Percentiles rank a stretch among this genome's conserved stretches.
Evolutionary conservation across 2,329 filamentous ascomycete genomes (phyloP).

Genomic region (Neocatenulostroma microsporum): DNA sequence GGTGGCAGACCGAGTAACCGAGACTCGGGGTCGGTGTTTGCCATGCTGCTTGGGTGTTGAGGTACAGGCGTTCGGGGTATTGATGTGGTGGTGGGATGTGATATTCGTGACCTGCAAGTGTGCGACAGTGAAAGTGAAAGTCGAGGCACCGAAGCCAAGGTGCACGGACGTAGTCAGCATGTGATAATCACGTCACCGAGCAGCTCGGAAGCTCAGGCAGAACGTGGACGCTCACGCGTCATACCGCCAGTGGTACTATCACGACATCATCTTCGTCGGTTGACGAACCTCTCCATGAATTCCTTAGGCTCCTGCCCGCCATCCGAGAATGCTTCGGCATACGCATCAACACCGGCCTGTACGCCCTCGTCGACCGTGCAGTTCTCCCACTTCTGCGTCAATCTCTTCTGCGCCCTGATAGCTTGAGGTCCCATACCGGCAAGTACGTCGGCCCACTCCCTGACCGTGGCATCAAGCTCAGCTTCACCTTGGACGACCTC

Average conservation of each 20-base stretch:
- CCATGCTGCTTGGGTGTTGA: no score
- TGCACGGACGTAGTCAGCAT: no score
- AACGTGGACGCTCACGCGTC: slow-evolving; percentile 1
- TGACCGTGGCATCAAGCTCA: slow-evolving; percentile 26
- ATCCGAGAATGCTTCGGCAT: slow-evolving; percentile 18
- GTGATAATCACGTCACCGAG: no score
- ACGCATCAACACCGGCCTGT: slow-evolving; percentile 20
- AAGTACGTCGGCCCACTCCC: slow-evolving; percentile 26
- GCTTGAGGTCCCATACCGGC: slow-evolving; percentile 27
- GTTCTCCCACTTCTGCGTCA: slow-evolving; percentile 23
- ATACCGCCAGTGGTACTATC: no score
- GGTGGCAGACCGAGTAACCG: no score
- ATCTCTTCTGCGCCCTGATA: slow-evolving; percentile 28
- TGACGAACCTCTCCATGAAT: slow-evolving; percentile 19
- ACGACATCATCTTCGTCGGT: slow-evolving; percentile 17
- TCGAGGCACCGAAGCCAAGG: no score
- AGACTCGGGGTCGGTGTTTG: no score
- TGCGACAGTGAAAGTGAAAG: no score
- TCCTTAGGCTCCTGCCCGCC: slow-evolving; percentile 19
- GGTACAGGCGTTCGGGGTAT: no score
- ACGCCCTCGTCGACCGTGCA: slow-evolving; percentile 18
- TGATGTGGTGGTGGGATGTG: no score
- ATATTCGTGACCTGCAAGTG: no score
- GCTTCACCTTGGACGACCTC: slow-evolving; percentile 24
- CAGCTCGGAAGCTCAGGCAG: neutral